Conservation (phyloP, 805 yeast species). For the Cephaloascus fragrans region DNA sequence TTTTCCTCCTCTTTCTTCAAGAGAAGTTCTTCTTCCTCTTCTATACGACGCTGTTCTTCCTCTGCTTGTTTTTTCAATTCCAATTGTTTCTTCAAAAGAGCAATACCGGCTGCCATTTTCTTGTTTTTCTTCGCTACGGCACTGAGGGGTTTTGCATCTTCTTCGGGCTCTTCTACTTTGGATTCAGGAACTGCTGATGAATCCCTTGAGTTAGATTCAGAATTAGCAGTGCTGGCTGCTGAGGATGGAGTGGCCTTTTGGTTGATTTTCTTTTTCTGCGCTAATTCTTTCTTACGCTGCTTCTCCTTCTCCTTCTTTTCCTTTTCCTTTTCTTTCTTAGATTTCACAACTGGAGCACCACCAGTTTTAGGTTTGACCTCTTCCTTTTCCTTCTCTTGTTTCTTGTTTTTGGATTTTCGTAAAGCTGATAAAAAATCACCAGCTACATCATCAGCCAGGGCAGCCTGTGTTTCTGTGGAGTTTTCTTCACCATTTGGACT, state of each 20-base stretch:
- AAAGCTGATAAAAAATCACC: slow-evolving; percentile 79
- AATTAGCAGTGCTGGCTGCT: slow-evolving; percentile 14
- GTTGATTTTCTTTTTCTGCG: slow-evolving; percentile 81
- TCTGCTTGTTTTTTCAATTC: slow-evolving; percentile 83
- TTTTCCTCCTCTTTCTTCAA: slow-evolving; percentile 41
- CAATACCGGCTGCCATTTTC: slow-evolving; percentile 85
- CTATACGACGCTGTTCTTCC: slow-evolving; percentile 66
- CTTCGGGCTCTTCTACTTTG: slow-evolving; percentile 20
- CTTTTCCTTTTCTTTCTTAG: slow-evolving; percentile 90
- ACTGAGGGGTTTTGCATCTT: slow-evolving; percentile 13
- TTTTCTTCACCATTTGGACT: slow-evolving; percentile 12
- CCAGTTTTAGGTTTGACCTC: slow-evolving; percentile 43
- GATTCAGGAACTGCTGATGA: slow-evolving; percentile 25
- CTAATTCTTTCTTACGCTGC: slow-evolving; percentile 82
- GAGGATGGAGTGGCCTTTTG: slow-evolving; percentile 35
- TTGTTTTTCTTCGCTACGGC: slow-evolving; percentile 41
- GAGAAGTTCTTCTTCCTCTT: slow-evolving; percentile 53
- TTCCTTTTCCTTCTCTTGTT: slow-evolving; percentile 56
- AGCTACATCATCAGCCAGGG: slow-evolving; percentile 35
- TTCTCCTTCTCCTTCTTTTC: slow-evolving; percentile 92
- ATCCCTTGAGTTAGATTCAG: slow-evolving; percentile 5
- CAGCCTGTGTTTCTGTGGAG: slow-evolving; percentile 7
- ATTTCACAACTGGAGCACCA: slow-evolving; percentile 63
- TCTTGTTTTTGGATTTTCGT: slow-evolving; percentile 70
- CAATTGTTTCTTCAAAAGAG: slow-evolving; percentile 83